phyloP scores from a whole-genome alignment of 345 rosid species.

The Salix exigua region DNA sequence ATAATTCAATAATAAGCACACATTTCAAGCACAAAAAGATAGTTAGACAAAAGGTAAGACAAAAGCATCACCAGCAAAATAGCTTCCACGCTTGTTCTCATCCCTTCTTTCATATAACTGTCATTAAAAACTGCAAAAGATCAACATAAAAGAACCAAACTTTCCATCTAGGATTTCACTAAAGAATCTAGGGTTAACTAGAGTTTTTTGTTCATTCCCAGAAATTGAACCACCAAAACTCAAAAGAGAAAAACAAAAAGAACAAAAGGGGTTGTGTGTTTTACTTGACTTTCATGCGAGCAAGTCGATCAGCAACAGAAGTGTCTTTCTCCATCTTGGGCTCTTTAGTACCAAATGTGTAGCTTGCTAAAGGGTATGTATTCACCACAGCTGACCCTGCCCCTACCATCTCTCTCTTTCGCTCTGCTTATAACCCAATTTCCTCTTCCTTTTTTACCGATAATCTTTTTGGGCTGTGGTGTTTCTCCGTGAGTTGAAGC shows the following conservation, averaged over 20 bases:
- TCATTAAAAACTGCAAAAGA: slow-evolving; percentile 2
- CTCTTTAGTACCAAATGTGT: slow-evolving; percentile 93
- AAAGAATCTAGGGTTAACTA: not conserved
- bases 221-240: slow-evolving; percentile 21
- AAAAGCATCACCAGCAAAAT: slow-evolving; percentile 67
- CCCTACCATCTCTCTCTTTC: slow-evolving; percentile 32
- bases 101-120: slow-evolving; percentile 96
- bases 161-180: not conserved
- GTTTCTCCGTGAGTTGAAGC: not conserved
- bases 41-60: not conserved
- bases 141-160: slow-evolving; percentile 6
- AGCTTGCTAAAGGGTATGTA: slow-evolving; percentile 85
- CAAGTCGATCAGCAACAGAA: slow-evolving; percentile 94
- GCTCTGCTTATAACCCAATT: not conserved
- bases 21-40: not conserved
- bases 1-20: not conserved
- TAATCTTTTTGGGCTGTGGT: not conserved
- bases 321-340: slow-evolving; percentile 95
- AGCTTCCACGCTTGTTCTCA: slow-evolving; percentile 95
- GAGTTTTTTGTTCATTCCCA: not conserved
- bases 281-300: slow-evolving; percentile 98
- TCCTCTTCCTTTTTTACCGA: not conserved
- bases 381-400: slow-evolving; percentile 77
- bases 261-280: not conserved
- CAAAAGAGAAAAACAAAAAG: not conserved